Evolutionary conservation across 2,329 filamentous ascomycete species (phyloP).

Genomic region (Cryphonectria parasitica): DNA sequence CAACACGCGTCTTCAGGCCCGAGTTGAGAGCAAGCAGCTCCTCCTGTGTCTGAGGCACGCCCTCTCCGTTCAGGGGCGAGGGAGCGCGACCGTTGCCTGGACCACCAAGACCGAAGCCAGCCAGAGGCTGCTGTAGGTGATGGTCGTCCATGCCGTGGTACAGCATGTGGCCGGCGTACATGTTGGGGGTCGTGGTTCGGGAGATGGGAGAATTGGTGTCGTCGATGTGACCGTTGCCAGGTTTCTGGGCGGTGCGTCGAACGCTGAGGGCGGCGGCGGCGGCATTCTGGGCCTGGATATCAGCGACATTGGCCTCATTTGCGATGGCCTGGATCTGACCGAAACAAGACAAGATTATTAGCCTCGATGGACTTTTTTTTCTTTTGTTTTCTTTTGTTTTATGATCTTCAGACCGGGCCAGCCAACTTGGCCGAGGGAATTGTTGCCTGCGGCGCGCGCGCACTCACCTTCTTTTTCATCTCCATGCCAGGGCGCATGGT

Average conservation of each 20-base stretch:
- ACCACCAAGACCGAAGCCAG: conserved; percentile 56
- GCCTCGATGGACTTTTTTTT: conserved; percentile 22
- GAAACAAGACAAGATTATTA: conserved; percentile 19
- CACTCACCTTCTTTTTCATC: conserved; percentile 79
- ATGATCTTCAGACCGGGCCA: conserved; percentile 16
- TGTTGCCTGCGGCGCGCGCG: too few species aligned
- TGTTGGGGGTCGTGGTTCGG: conserved; percentile 75
- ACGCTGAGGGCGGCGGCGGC: conserved; percentile 58
- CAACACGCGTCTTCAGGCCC: conserved; percentile 90
- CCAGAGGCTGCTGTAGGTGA: conserved; percentile 62
- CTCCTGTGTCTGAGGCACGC: conserved; percentile 77
- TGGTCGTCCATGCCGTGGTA: conserved; percentile 80
- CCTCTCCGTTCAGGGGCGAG: conserved; percentile 60
- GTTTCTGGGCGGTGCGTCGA: conserved; percentile 70
- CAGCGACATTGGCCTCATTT: conserved; percentile 63
- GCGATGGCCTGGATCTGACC: conserved; percentile 44
- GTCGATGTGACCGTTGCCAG: conserved; percentile 72
- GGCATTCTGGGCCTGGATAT: conserved; percentile 50
- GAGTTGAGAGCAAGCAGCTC: conserved; percentile 80
- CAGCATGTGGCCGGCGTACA: conserved; percentile 75
- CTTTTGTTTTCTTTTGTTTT: background rate
- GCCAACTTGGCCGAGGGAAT: background rate
- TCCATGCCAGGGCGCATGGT: conserved; percentile 77
- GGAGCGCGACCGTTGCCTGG: conserved; percentile 50
- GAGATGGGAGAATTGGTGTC: conserved; percentile 79